Percentiles rank a stretch among this genome's conserved stretches.
These are phyloP conservation scores for Microascus cirrosus DNA, from an alignment of 2,329 filamentous ascomycete genomes.

Conservation along the genomic window DNA sequence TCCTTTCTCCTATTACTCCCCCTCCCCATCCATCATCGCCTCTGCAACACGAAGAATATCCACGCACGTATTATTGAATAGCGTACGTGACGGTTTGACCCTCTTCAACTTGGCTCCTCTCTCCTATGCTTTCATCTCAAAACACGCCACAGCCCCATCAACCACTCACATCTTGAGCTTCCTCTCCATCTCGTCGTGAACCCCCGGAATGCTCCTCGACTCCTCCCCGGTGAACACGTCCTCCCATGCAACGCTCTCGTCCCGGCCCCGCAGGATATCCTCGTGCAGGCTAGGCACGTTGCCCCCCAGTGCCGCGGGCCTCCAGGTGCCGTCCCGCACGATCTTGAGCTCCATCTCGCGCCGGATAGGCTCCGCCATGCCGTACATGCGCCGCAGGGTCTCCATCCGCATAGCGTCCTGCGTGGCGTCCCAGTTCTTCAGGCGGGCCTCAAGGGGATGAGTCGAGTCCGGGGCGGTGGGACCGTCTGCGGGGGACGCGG, in stretches of 20 bases:
- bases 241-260: conserved; percentile 78
- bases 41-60: too few species aligned
- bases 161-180: conserved; percentile 61
- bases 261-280: conserved; percentile 75
- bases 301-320: conserved; percentile 49
- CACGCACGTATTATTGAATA: too few species aligned
- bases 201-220: conserved; percentile 53
- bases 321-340: conserved; percentile 68
- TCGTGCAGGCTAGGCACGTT: conserved; percentile 64
- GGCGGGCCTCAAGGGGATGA: conserved; percentile 86
- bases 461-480: conserved; percentile 42
- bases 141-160: background rate
- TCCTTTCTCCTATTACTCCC: background rate
- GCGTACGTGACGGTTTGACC: too few species aligned
- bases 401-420: conserved; percentile 85
- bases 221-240: conserved; percentile 82
- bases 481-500: conserved; percentile 32
- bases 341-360: conserved; percentile 94
- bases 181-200: conserved; percentile 91
- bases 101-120: background rate
- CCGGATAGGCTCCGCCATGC: conserved; percentile 84
- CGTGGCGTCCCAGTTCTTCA: conserved; percentile 80
- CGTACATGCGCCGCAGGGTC: conserved; percentile 74
- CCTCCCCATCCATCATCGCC: too few species aligned
- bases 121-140: background rate